Conservation (phyloP, 2,329 filamentous ascomycete species). For the Pseudopyrenochaeta lycopersici region DNA sequence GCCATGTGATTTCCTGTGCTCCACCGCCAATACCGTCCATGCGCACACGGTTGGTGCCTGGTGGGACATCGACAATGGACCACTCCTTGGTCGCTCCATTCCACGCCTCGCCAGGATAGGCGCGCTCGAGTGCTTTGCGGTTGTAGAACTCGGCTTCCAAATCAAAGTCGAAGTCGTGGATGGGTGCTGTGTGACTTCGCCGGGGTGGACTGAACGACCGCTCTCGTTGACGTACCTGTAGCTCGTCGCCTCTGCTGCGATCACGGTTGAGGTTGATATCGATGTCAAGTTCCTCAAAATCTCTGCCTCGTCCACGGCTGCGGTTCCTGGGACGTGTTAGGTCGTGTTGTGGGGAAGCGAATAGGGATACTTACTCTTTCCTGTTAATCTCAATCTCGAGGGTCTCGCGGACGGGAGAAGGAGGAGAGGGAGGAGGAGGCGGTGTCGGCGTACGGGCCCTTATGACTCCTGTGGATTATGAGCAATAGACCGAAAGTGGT, state of each 20-base stretch:
- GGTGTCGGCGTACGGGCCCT: slow-evolving; percentile 58
- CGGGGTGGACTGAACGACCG: slow-evolving; percentile 56
- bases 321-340: slow-evolving; percentile 35
- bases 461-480: slow-evolving; percentile 51
- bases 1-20: slow-evolving; percentile 80
- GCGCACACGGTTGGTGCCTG: slow-evolving; percentile 81
- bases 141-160: slow-evolving; percentile 69
- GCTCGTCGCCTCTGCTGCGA: slow-evolving; percentile 34
- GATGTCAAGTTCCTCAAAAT: slow-evolving; percentile 69
- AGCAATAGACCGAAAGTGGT: neutral
- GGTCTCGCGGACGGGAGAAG: slow-evolving; percentile 58
- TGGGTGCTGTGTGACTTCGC: slow-evolving; percentile 46
- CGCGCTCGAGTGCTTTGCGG: slow-evolving; percentile 73
- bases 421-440: slow-evolving; percentile 60
- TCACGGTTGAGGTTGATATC: slow-evolving; percentile 72
- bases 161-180: slow-evolving; percentile 57
- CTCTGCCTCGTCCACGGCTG: slow-evolving; percentile 56
- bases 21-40: slow-evolving; percentile 82
- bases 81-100: slow-evolving; percentile 79
- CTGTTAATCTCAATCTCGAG: slow-evolving; percentile 66
- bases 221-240: slow-evolving; percentile 43
- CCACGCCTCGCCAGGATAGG: slow-evolving; percentile 75
- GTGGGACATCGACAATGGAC: slow-evolving; percentile 84
- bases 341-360: neutral
- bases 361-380: slow-evolving; percentile 51